Conservation (phyloP, 2,329 filamentous ascomycete species). For the Nemania serpens region DNA sequence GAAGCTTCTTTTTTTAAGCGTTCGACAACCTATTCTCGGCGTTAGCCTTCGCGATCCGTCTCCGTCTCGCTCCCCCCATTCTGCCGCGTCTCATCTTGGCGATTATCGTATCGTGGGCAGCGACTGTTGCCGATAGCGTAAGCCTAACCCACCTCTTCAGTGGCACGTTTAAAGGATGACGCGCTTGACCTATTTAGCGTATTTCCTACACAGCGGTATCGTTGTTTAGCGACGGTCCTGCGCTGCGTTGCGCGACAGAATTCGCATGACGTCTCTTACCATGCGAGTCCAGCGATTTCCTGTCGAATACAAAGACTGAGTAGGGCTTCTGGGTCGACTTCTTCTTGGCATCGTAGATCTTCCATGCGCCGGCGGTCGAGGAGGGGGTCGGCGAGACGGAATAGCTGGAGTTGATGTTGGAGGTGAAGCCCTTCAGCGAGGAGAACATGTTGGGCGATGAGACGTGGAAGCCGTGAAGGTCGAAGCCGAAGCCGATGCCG, state of each 20-base stretch:
- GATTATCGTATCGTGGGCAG: too few species aligned
- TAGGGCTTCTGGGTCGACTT: conserved; percentile 89
- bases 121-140: background rate
- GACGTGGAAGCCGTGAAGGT: too few species aligned
- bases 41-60: conserved; percentile 6
- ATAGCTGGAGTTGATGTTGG: conserved; percentile 92
- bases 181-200: conserved; percentile 66
- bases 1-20: conserved; percentile 90
- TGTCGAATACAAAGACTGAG: conserved; percentile 94
- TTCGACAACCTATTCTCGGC: conserved; percentile 65
- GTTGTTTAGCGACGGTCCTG: background rate
- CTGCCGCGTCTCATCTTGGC: background rate
- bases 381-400: conserved; percentile 74
- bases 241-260: too few species aligned
- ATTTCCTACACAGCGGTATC: conserved; percentile 43
- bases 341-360: conserved; percentile 96
- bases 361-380: conserved; percentile 91
- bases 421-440: conserved; percentile 90
- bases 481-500: background rate
- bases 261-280: conserved; percentile 31
- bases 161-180: conserved; percentile 74
- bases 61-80: background rate
- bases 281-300: conserved; percentile 77
- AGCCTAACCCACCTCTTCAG: conserved; percentile 69
- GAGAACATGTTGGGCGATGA: conserved; percentile 74